Conservation (phyloP, 257 asterid species). For the Echium plantagineum region DNA sequence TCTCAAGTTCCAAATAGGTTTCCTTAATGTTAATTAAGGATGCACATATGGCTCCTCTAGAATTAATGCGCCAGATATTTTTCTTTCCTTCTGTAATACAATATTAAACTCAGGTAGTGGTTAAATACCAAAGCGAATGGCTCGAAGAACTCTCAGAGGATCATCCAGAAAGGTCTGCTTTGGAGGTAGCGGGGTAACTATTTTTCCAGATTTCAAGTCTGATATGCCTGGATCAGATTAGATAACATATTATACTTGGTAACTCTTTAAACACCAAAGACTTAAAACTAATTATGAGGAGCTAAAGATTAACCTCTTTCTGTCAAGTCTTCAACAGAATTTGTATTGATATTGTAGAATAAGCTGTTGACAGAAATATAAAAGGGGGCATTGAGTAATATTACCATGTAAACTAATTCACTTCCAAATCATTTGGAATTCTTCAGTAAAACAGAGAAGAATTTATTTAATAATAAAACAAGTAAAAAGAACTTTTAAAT, state of each 20-base stretch:
- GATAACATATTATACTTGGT: not conserved
- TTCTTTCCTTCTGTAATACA: not conserved
- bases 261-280: not conserved
- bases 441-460: not conserved
- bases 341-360: constrained; percentile 80
- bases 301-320: constrained; percentile 45
- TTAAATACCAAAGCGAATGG: constrained; percentile 79
- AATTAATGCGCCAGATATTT: too few species aligned
- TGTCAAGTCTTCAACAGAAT: constrained; percentile 78
- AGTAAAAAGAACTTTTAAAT: too few species aligned
- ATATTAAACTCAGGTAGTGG: constrained; percentile 8
- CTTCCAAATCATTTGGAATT: not conserved
- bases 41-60: not conserved
- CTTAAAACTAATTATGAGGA: not conserved
- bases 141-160: constrained; percentile 91
- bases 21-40: too few species aligned
- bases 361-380: constrained; percentile 35
- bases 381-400: constrained; percentile 4
- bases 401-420: constrained; percentile 3
- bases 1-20: too few species aligned
- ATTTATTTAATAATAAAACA: not conserved
- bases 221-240: constrained; percentile 39
- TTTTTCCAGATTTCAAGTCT: constrained; percentile 73
- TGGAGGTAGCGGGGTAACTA: constrained; percentile 89
- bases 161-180: constrained; percentile 93